Percentiles rank a stretch among this genome's conserved stretches.
Conservation (phyloP, 2,329 filamentous ascomycete genomes). For the Metarhizium album region DNA sequence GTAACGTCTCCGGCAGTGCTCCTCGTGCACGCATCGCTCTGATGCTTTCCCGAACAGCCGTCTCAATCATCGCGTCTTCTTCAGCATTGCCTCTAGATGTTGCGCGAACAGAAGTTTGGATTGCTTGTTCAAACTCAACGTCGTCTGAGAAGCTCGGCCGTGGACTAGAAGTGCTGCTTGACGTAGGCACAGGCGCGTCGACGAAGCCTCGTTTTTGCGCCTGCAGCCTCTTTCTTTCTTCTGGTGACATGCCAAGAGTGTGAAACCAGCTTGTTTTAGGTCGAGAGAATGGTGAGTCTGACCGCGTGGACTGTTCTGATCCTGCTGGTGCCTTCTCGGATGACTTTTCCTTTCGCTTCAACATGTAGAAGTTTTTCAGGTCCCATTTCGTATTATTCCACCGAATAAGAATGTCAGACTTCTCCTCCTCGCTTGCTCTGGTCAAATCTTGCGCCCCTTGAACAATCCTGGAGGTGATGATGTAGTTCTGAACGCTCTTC, state of each 20-base stretch:
- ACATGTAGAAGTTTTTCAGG: constrained; percentile 48
- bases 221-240: constrained; percentile 40
- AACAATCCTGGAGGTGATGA: constrained; percentile 63
- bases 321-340: constrained; percentile 21
- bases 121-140: constrained; percentile 60
- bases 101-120: constrained; percentile 55
- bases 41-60: constrained; percentile 63
- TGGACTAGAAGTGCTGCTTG: constrained; percentile 8
- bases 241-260: constrained; percentile 35
- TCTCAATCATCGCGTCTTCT: constrained; percentile 62
- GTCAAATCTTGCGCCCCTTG: constrained; percentile 62
- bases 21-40: constrained; percentile 34
- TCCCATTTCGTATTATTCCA: constrained; percentile 54
- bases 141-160: constrained; percentile 25
- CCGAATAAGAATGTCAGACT: constrained; percentile 49
- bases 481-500: constrained; percentile 65
- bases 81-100: constrained; percentile 58
- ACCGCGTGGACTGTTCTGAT: constrained; percentile 5
- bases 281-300: constrained; percentile 14
- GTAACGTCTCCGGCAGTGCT: constrained; percentile 16
- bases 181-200: constrained; percentile 8
- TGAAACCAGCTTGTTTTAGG: constrained; percentile 37
- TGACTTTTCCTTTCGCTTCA: constrained; percentile 35
- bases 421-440: constrained; percentile 44
- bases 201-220: constrained; percentile 26